These are phyloP conservation scores for Leonotis leonurus DNA, from an alignment of 257 asterid species.

Conservation along the genomic window DNA sequence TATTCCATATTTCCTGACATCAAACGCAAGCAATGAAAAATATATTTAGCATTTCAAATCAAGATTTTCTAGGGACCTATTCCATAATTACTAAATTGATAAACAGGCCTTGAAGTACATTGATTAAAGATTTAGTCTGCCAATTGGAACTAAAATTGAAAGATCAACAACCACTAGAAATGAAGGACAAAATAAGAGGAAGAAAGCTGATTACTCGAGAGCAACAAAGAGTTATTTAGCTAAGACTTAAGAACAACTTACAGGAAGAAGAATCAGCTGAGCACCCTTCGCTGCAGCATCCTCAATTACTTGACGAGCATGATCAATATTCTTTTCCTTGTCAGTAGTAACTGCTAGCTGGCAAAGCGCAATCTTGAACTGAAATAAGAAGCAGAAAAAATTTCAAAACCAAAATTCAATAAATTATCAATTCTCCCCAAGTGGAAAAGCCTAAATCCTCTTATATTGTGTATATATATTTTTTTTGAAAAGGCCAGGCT, in stretches of 20 bases:
- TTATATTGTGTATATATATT: background rate
- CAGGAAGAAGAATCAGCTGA: conserved; percentile 76
- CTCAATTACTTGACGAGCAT: conserved; percentile 54
- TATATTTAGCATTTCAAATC: background rate
- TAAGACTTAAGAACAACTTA: conserved; percentile 21
- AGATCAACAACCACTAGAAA: too few relatives aligned
- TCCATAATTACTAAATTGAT: background rate
- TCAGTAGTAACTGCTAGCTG: conserved; percentile 61
- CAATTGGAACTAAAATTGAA: too few relatives aligned
- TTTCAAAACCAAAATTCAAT: background rate
- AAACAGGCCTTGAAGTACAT: background rate
- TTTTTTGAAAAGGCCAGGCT: too few relatives aligned
- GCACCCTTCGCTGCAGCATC: conserved; percentile 70
- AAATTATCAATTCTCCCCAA: background rate
- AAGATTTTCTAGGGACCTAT: background rate
- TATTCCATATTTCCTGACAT: conserved; percentile 81
- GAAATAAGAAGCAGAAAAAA: conserved; percentile 21
- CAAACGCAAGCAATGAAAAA: conserved; percentile 5
- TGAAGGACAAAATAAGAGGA: background rate
- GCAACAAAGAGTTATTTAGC: background rate
- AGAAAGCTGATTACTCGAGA: background rate
- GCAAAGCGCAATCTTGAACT: conserved; percentile 87
- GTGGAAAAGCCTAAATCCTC: background rate
- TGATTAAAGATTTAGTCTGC: background rate
- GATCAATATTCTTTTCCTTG: conserved; percentile 60